Conservation (phyloP, 805 yeast species). For the Barnettozyma siamensis region DNA sequence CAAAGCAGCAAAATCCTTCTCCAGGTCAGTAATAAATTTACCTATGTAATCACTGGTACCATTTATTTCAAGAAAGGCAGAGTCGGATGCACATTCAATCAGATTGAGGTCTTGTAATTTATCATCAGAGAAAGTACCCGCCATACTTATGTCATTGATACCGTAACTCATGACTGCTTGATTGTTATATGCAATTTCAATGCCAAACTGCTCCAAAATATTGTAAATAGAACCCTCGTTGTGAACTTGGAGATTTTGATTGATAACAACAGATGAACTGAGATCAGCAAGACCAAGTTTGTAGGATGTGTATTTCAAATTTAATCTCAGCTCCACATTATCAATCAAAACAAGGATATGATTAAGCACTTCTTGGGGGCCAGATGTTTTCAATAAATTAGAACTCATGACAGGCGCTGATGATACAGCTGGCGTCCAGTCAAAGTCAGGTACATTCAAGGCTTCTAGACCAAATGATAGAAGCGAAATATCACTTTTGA, state of each 20-base stretch:
- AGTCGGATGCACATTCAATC: neutral
- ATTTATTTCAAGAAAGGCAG: neutral
- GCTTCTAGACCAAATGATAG: neutral
- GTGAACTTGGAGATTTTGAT: neutral
- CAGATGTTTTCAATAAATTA: neutral
- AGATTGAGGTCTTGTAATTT: neutral
- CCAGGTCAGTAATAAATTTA: neutral
- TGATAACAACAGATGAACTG: neutral
- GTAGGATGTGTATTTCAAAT: neutral
- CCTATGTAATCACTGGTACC: neutral
- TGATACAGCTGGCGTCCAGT: neutral
- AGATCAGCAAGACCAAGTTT: neutral
- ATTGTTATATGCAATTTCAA: neutral
- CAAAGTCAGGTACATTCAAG: neutral
- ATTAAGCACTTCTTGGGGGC: neutral
- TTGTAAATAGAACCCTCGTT: neutral
- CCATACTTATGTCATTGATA: neutral
- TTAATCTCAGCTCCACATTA: neutral
- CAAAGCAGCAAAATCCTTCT: neutral
- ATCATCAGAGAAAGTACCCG: neutral
- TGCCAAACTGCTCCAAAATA: neutral
- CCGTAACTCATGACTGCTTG: neutral
- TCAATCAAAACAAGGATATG: constrained; percentile 1
- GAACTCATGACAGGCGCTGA: neutral
- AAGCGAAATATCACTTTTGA: constrained; percentile 2